phyloP scores from a whole-genome alignment of 345 rosid genomes.

The Gossypium longicalyx region DNA sequence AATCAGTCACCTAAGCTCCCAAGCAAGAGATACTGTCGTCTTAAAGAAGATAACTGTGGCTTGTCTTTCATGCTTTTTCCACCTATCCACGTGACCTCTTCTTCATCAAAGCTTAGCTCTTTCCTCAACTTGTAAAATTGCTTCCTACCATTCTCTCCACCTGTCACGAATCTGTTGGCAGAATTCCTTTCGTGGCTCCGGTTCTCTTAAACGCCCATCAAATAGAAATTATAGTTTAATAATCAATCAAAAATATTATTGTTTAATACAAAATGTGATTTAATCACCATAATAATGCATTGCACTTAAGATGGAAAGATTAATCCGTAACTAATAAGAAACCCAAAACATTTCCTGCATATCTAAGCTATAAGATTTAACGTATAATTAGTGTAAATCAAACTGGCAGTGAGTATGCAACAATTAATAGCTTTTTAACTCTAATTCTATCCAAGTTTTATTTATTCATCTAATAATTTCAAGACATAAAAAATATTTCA shows the following conservation, averaged over 20 bases:
- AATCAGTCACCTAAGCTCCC: neutral
- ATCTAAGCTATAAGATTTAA: no score
- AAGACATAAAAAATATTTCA: no score
- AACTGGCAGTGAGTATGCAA: no score
- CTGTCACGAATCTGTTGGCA: neutral
- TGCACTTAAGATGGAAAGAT: neutral
- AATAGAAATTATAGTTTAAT: no score
- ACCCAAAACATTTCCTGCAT: neutral
- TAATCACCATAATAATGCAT: neutral
- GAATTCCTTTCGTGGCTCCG: no score
- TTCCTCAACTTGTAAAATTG: neutral
- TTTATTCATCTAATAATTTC: no score
- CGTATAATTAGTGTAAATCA: no score
- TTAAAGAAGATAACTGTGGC: neutral
- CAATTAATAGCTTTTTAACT: no score
- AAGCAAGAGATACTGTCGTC: neutral
- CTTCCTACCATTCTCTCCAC: neutral
- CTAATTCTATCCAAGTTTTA: no score
- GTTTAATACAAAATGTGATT: neutral
- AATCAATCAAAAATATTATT: neutral
- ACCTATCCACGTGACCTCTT: neutral
- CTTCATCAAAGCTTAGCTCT: neutral
- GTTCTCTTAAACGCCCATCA: neutral
- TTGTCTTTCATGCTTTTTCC: neutral
- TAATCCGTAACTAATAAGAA: neutral